Conservation (phyloP, 371 early-diverging fungal species). For the Mucor lusitanicus region DNA sequence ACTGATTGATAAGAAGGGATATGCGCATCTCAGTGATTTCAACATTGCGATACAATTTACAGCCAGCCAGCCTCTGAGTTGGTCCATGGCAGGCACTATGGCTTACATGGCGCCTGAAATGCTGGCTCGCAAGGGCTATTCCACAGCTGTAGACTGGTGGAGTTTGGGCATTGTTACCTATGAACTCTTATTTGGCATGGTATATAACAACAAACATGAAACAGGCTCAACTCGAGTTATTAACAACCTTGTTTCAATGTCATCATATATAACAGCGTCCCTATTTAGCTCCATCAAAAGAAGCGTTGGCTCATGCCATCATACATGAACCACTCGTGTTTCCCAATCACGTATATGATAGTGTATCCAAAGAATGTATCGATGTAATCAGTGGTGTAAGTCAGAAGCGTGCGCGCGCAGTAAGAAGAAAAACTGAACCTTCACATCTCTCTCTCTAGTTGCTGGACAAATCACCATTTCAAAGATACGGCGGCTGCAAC, state of each 20-base stretch:
- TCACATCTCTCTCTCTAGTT: conserved; percentile 32
- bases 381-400: conserved; percentile 47
- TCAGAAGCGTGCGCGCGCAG: too few species aligned
- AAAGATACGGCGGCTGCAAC: conserved; percentile 59
- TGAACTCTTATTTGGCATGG: conserved; percentile 77
- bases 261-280: conserved; percentile 64
- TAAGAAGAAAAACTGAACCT: background rate
- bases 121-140: conserved; percentile 69
- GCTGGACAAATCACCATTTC: conserved; percentile 57
- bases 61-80: conserved; percentile 52
- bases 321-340: conserved; percentile 56
- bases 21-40: conserved; percentile 87
- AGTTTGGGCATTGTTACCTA: conserved; percentile 81
- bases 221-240: background rate
- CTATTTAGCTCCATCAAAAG: conserved; percentile 74
- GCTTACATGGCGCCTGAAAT: conserved; percentile 84
- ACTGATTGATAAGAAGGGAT: conserved; percentile 79
- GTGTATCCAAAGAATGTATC: conserved; percentile 54
- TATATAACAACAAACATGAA: conserved; percentile 24
- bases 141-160: conserved; percentile 85
- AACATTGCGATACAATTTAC: conserved; percentile 72
- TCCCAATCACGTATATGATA: conserved; percentile 51
- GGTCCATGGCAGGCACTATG: conserved; percentile 70
- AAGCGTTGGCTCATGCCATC: conserved; percentile 63
- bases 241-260: background rate